Base-by-base conservation (phyloP, 345 rosid species). In the Psidium friedrichsthalianum region DNA sequence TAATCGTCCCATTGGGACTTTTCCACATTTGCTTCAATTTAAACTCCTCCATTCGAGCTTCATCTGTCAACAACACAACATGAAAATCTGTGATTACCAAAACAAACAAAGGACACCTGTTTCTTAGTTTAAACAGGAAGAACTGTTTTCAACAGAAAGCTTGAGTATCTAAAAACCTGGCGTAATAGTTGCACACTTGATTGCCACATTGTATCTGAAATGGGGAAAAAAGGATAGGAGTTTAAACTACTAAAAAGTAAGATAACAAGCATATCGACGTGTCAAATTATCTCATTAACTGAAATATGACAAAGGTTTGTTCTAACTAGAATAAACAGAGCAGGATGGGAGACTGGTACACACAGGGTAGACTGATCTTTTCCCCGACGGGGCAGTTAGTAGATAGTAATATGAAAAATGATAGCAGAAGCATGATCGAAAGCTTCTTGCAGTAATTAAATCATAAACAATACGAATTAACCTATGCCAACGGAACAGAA, bases 161-260 rank as follows among this genome's bases (percentile, higher is more conserved):
- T 25, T 32, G 24, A 29, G 18, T 24, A 52, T 56, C 82, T 81
- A 85, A 90, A 96, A 36, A 36, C 99, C 99, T 88, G 99, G 99
- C 83, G 99, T 96, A 69, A 97, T 96, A 83, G 99, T 97, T 82
- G 99, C 99, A 86, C 99, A 96, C 91, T 97, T 96, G 88, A 97
- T 94, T 12, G 99, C 98, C 25, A 97, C 99, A 92, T 97, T 97
- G 88, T 95, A 95, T 96, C 99, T 97, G 80, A 47, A 90, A 85
- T 20, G 52, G 78, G 78, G 18, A 32, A 61, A 85, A 51, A 61
- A 85, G 51, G 20, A 36, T 52, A 24, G 51, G 9, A 74, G 27
- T 32, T 52, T 10, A 27, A 14, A 59, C 11, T 11, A 51, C 27
- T 53, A 49, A 5, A 61, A 18, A 51, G 24, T 24, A 44, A 20